Percentiles rank a stretch among this genome's conserved stretches.
Conservation (phyloP, 208 protist genomes). For the Crithidia brevicula region DNA sequence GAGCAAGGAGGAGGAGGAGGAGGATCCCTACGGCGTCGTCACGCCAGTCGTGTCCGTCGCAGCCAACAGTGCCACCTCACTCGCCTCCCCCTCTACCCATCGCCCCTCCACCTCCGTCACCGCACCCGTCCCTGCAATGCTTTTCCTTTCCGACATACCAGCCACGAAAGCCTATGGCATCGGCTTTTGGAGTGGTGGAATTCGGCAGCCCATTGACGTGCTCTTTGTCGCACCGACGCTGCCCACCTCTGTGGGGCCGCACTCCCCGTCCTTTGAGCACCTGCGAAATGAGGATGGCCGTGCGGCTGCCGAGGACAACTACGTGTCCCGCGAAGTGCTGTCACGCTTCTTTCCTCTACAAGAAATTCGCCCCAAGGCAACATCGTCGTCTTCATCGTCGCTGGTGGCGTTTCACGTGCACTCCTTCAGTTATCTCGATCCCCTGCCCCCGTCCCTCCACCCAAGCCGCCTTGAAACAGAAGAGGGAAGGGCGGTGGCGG, state of each 20-base stretch:
- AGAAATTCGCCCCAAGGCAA: constrained; percentile 40
- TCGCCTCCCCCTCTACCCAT: background rate
- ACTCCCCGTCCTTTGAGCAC: constrained; percentile 49
- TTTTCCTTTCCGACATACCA: constrained; percentile 49
- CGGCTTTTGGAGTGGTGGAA: constrained; percentile 87
- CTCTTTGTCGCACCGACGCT: constrained; percentile 66
- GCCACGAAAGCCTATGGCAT: constrained; percentile 38
- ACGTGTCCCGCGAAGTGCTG: constrained; percentile 30
- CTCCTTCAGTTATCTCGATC: constrained; percentile 74
- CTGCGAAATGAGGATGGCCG: constrained; percentile 34
- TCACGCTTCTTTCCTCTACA: constrained; percentile 62
- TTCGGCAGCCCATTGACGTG: constrained; percentile 77
- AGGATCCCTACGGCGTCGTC: constrained; percentile 71
- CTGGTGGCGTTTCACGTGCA: constrained; percentile 54
- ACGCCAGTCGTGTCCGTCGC: constrained; percentile 12
- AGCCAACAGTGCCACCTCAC: background rate
- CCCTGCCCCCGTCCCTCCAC: constrained; percentile 45
- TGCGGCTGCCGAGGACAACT: constrained; percentile 32
- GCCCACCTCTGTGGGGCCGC: constrained; percentile 34
- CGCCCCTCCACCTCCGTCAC: constrained; percentile 5
- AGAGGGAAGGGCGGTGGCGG: no score
- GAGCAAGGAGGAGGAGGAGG: constrained; percentile 35
- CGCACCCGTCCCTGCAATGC: constrained; percentile 18
- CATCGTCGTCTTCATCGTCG: constrained; percentile 13
- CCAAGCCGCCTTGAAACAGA: constrained; percentile 20